phyloP scores from a whole-genome alignment of 345 rosid species.

The Salix dunnii region DNA sequence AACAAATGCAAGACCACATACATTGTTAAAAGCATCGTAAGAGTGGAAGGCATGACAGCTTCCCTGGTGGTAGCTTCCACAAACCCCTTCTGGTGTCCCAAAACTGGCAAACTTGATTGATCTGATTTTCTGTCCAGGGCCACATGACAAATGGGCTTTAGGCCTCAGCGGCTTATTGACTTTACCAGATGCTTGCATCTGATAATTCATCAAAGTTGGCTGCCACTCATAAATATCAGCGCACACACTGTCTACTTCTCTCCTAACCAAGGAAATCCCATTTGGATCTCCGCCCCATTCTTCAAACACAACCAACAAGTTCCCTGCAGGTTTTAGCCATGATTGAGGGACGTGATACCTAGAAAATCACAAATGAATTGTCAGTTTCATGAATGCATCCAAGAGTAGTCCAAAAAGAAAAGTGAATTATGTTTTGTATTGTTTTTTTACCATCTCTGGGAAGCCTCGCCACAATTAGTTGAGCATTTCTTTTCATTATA shows the following conservation, averaged over 20 bases:
- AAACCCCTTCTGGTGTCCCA: constrained; percentile 83
- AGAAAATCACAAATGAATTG: constrained; percentile 10
- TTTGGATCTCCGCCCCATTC: constrained; percentile 99
- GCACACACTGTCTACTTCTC: constrained; percentile 81
- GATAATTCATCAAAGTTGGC: constrained; percentile 76
- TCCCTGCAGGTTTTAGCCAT: constrained; percentile 86
- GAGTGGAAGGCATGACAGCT: constrained; percentile 93
- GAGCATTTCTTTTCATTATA: constrained; percentile 73
- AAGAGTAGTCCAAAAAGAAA: neutral
- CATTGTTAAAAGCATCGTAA: constrained; percentile 88
- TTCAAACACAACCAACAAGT: constrained; percentile 89
- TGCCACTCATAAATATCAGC: constrained; percentile 96
- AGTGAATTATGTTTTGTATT: neutral
- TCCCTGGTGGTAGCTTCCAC: constrained; percentile 83
- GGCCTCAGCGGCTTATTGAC: constrained; percentile 80
- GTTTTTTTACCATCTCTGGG: constrained; percentile 76
- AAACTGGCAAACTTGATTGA: constrained; percentile 91
- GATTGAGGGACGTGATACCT: constrained; percentile 95
- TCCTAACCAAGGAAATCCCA: constrained; percentile 72
- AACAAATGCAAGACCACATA: constrained; percentile 24
- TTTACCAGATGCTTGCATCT: constrained; percentile 79
- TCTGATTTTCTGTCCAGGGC: constrained; percentile 75
- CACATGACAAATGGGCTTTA: constrained; percentile 79
- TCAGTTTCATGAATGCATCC: constrained; percentile 2
- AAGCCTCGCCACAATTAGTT: constrained; percentile 85